These are phyloP conservation scores for Ceratocystis cacaofunesta DNA, from an alignment of 2,329 filamentous ascomycete genomes.

Conservation along the genomic window DNA sequence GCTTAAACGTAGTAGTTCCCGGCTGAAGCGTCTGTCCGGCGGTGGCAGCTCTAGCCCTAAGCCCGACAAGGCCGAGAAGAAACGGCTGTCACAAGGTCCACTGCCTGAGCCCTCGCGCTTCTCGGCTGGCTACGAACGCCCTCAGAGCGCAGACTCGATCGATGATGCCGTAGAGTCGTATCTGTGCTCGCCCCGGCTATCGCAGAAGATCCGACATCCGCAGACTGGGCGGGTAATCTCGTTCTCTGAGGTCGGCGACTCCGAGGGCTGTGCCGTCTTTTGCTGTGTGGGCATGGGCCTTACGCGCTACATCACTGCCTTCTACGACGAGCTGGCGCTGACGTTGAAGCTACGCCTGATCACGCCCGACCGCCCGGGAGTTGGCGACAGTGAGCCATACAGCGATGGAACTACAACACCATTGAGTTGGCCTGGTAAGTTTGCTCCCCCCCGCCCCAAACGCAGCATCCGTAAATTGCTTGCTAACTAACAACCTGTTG, in stretches of 20 bases:
- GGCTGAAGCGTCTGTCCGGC: conserved; percentile 41
- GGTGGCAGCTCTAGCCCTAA: conserved; percentile 19
- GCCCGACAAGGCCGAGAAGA: conserved; percentile 24
- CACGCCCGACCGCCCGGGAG: conserved; percentile 83
- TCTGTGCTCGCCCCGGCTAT: conserved; percentile 66
- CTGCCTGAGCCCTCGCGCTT: conserved; percentile 21
- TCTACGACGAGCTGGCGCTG: conserved; percentile 87
- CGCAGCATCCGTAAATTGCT: background rate
- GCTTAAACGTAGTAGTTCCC: conserved; percentile 41
- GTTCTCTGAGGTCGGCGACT: conserved; percentile 91
- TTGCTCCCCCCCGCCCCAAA: conserved; percentile 14
- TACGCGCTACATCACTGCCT: conserved; percentile 88
- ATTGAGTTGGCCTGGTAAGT: conserved; percentile 79
- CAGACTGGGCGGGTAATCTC: conserved; percentile 78
- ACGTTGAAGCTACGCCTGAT: conserved; percentile 82
- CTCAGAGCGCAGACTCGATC: conserved; percentile 68
- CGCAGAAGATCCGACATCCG: conserved; percentile 75
- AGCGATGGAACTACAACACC: conserved; percentile 70
- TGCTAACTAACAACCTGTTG: background rate
- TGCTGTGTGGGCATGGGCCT: conserved; percentile 97
- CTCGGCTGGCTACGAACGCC: conserved; percentile 51
- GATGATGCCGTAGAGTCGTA: conserved; percentile 80
- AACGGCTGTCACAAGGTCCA: conserved; percentile 19
- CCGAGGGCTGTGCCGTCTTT: conserved; percentile 80
- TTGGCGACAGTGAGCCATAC: conserved; percentile 81